These are phyloP conservation scores for Umbelopsis sp. DNA, from an alignment of 192 early-diverging fungal species.

Conservation along the genomic window DNA sequence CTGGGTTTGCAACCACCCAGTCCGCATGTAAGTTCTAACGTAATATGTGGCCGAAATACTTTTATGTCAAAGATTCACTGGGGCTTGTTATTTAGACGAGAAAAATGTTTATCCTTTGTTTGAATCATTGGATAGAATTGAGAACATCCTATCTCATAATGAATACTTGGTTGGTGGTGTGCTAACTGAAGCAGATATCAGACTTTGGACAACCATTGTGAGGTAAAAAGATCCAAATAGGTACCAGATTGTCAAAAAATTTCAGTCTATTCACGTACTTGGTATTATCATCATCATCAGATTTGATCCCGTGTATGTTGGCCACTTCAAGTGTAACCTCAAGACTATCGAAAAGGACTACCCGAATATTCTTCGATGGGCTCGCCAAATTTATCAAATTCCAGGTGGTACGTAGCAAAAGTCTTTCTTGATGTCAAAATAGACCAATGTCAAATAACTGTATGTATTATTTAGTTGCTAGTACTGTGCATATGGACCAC, in stretches of 20 bases:
- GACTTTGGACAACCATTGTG: slow-evolving; percentile 93
- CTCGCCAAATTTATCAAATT: slow-evolving; percentile 79
- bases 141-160: slow-evolving; percentile 69
- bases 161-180: slow-evolving; percentile 78
- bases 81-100: slow-evolving; percentile 54
- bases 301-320: slow-evolving; percentile 94
- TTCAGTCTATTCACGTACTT: background rate
- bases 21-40: slow-evolving; percentile 58
- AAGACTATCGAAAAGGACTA: slow-evolving; percentile 86
- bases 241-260: background rate
- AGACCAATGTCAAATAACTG: background rate
- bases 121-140: slow-evolving; percentile 79
- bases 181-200: slow-evolving; percentile 93
- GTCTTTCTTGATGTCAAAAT: background rate
- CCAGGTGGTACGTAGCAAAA: slow-evolving; percentile 41
- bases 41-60: background rate
- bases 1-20: slow-evolving; percentile 90
- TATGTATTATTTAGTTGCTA: slow-evolving; percentile 44
- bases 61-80: background rate
- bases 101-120: slow-evolving; percentile 74
- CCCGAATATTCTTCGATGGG: slow-evolving; percentile 86
- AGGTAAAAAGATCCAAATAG: slow-evolving; percentile 19
- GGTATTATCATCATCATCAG: too few species aligned
- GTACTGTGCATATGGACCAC: slow-evolving; percentile 93
- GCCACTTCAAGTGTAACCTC: slow-evolving; percentile 95